Conservation (phyloP, 164 flowering plant species). For the Chimonanthus salicifolius region DNA sequence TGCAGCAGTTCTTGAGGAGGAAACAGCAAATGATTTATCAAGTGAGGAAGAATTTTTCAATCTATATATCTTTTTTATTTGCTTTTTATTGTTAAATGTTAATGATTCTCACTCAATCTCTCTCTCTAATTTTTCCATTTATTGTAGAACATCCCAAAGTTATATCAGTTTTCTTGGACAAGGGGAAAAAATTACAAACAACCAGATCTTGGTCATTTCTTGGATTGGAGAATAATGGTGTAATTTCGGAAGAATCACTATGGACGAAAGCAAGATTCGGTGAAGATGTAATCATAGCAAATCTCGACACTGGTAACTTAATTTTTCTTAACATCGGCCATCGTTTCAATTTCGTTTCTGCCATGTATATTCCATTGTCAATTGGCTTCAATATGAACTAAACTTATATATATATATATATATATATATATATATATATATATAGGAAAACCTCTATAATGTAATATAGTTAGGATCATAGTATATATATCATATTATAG, state of each 20-base stretch:
- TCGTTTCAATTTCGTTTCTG: neutral
- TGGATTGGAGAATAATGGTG: slow-evolving; percentile 37
- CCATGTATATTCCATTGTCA: neutral
- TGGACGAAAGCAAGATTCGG: slow-evolving; percentile 67
- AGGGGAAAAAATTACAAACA: slow-evolving; percentile 47
- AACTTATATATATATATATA: too few species aligned
- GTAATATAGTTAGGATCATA: too few species aligned
- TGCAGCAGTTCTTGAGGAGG: neutral
- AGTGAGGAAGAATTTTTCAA: neutral
- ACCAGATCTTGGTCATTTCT: slow-evolving; percentile 69
- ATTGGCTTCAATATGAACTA: neutral
- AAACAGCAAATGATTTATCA: neutral
- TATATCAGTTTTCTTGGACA: slow-evolving; percentile 51
- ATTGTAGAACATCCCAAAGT: slow-evolving; percentile 56
- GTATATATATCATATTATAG: too few species aligned
- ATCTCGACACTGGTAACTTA: slow-evolving; percentile 57
- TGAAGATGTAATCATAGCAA: slow-evolving; percentile 60
- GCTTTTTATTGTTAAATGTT: neutral
- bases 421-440: too few species aligned
- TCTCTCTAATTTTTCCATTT: neutral
- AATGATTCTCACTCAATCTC: too few species aligned
- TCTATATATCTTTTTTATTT: neutral
- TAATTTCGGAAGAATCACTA: slow-evolving; percentile 26
- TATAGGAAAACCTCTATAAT: too few species aligned
- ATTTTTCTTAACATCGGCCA: neutral